These are phyloP conservation scores for Kodamaea laetipori DNA, from an alignment of 805 yeast species.

Conservation along the genomic window DNA sequence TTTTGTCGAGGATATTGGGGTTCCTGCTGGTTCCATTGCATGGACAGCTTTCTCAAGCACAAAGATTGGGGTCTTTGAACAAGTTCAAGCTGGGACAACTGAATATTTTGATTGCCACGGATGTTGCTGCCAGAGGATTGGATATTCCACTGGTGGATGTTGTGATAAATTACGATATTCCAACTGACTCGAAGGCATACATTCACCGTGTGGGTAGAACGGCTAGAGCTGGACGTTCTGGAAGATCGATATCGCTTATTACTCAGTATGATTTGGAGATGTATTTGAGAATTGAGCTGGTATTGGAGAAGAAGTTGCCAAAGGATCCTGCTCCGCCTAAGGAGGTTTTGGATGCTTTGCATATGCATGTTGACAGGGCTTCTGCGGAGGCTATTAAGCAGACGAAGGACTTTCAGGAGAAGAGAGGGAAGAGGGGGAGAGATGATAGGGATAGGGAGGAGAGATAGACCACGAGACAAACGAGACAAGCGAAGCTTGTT, in stretches of 20 bases:
- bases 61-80: slow-evolving; percentile 79
- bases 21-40: slow-evolving; percentile 91
- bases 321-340: slow-evolving; percentile 76
- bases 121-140: slow-evolving; percentile 86
- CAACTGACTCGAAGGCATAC: slow-evolving; percentile 81
- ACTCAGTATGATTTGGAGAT: slow-evolving; percentile 94
- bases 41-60: slow-evolving; percentile 86
- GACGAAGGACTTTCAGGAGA: slow-evolving; percentile 65
- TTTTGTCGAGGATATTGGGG: slow-evolving; percentile 76
- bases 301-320: slow-evolving; percentile 77
- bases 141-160: slow-evolving; percentile 81
- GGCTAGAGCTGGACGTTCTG: slow-evolving; percentile 90
- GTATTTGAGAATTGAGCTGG: slow-evolving; percentile 85
- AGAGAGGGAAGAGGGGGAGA: slow-evolving; percentile 36
- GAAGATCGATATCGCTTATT: slow-evolving; percentile 82
- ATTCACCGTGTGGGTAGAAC: slow-evolving; percentile 93
- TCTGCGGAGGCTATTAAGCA: slow-evolving; percentile 84
- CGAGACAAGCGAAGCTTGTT: no score
- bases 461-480: slow-evolving; percentile 18
- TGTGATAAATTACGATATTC: slow-evolving; percentile 77
- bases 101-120: slow-evolving; percentile 75
- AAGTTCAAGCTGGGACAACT: slow-evolving; percentile 74
- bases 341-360: slow-evolving; percentile 73
- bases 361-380: slow-evolving; percentile 89
- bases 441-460: slow-evolving; percentile 43